These are phyloP conservation scores for Chalara sp. DNA, from an alignment of 2,329 filamentous ascomycete genomes.

Conservation along the genomic window DNA sequence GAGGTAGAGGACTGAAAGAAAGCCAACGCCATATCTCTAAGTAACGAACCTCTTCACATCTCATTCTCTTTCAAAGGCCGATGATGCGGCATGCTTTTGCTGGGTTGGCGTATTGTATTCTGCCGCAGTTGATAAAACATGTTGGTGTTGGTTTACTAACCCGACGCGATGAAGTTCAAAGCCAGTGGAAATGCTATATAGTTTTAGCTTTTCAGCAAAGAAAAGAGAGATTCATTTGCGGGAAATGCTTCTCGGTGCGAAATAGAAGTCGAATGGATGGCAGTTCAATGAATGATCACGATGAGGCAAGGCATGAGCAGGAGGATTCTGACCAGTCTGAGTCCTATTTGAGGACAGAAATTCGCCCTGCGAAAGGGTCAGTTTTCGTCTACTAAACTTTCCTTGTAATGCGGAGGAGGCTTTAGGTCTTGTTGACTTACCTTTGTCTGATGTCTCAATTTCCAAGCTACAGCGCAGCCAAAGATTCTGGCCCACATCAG, in stretches of 20 bases:
- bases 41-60: slow-evolving; percentile 32
- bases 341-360: slow-evolving; percentile 73
- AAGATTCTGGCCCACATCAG: slow-evolving; percentile 42
- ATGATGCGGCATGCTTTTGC: slow-evolving; percentile 16
- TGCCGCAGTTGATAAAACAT: slow-evolving; percentile 50
- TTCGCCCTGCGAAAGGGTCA: slow-evolving; percentile 36
- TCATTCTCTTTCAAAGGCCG: slow-evolving; percentile 16
- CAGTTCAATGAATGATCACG: no score
- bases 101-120: slow-evolving; percentile 31
- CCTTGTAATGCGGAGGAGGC: no score
- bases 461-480: slow-evolving; percentile 52
- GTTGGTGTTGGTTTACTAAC: slow-evolving; percentile 55
- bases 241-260: not conserved
- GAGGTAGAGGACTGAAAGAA: slow-evolving; percentile 2
- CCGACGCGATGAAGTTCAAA: slow-evolving; percentile 85
- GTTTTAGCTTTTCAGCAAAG: slow-evolving; percentile 9
- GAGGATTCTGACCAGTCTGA: slow-evolving; percentile 64
- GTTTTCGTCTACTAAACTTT: no score
- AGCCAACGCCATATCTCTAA: slow-evolving; percentile 18
- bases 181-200: slow-evolving; percentile 66
- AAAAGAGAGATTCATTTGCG: not conserved
- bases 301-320: not conserved
- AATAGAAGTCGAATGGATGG: no score
- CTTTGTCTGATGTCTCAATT: slow-evolving; percentile 37
- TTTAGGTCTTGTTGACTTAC: slow-evolving; percentile 7